A percentile compares a stretch with the other conserved stretches of the same genome.
Evolutionary conservation across 257 asterid species (phyloP).

Genomic region (Lavandula angustifolia): DNA sequence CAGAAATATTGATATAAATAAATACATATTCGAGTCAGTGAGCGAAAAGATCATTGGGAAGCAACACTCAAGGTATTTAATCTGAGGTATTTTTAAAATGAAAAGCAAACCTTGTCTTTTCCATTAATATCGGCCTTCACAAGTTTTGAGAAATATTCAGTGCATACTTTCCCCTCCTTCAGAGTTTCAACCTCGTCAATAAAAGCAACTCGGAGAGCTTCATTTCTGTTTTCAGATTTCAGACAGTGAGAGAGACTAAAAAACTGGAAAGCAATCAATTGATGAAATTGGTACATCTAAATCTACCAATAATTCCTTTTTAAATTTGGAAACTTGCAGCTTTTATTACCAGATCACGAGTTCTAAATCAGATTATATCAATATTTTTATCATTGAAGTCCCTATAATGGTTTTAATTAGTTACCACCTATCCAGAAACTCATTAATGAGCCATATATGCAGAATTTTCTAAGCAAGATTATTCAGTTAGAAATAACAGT

Average conservation of each 20-base stretch:
- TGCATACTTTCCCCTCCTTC: slow-evolving; percentile 5
- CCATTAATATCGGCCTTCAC: slow-evolving; percentile 57
- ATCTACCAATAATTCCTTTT: background rate
- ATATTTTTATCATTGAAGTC: slow-evolving; percentile 21
- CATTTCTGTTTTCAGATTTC: slow-evolving; percentile 56
- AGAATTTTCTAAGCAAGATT: background rate
- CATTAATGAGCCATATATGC: slow-evolving; percentile 7
- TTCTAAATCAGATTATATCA: slow-evolving; percentile 2
- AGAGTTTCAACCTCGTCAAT: slow-evolving; percentile 91
- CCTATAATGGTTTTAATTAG: slow-evolving; percentile 1
- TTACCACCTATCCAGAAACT: slow-evolving; percentile 7
- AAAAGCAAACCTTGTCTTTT: too few species aligned
- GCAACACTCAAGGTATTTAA: too few species aligned
- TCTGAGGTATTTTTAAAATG: too few species aligned
- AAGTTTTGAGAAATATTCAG: slow-evolving; percentile 72
- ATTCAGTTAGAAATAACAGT: slow-evolving; percentile 27
- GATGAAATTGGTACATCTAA: slow-evolving; percentile 23
- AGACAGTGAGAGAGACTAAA: slow-evolving; percentile 20
- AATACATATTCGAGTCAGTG: too few species aligned
- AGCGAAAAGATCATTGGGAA: too few species aligned
- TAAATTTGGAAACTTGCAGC: slow-evolving; percentile 5
- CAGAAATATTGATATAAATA: too few species aligned
- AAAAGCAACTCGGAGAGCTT: slow-evolving; percentile 98
- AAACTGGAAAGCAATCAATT: slow-evolving; percentile 9
- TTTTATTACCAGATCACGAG: slow-evolving; percentile 9